Percentiles rank a stretch among this genome's conserved stretches.
Evolutionary conservation across 192 early-diverging fungal species (phyloP).

Genomic region (Irineochytrium annulatum): DNA sequence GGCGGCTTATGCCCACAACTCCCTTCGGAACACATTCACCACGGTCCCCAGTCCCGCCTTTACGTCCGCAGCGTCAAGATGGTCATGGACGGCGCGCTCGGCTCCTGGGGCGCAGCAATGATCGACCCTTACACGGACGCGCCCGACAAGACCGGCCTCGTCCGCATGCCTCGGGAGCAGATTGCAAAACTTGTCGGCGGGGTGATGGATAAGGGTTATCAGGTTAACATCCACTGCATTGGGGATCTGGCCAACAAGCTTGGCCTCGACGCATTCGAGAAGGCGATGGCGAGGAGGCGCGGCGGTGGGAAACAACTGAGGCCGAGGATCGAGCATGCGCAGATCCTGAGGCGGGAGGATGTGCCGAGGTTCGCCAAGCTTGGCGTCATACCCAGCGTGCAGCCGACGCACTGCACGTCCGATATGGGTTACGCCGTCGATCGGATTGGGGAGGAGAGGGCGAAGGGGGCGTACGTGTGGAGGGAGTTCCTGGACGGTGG

Average conservation of each 20-base stretch:
- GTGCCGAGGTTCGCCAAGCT: slow-evolving; percentile 39
- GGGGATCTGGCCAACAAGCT: slow-evolving; percentile 54
- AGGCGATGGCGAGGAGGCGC: not conserved
- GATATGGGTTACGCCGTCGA: slow-evolving; percentile 50
- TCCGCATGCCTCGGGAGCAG: slow-evolving; percentile 20
- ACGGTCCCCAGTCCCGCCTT: slow-evolving; percentile 15
- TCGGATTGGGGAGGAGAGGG: slow-evolving; percentile 42
- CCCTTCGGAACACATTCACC: slow-evolving; percentile 2
- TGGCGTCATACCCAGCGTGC: slow-evolving; percentile 51
- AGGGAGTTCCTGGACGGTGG: slow-evolving; percentile 31
- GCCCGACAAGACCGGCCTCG: slow-evolving; percentile 35
- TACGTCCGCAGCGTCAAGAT: slow-evolving; percentile 49
- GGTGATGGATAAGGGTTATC: slow-evolving; percentile 39
- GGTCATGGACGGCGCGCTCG: slow-evolving; percentile 56
- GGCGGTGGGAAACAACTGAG: slow-evolving; percentile 16
- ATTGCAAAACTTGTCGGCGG: slow-evolving; percentile 2
- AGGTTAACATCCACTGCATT: slow-evolving; percentile 54
- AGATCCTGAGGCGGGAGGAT: slow-evolving; percentile 47
- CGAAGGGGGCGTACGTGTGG: slow-evolving; percentile 51
- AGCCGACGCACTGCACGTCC: slow-evolving; percentile 56
- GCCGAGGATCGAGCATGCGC: slow-evolving; percentile 55
- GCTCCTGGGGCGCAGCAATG: slow-evolving; percentile 53
- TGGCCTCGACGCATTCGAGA: slow-evolving; percentile 47
- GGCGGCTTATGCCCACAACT: slow-evolving; percentile 17
- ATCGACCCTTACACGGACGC: slow-evolving; percentile 36